phyloP scores from a whole-genome alignment of 2,329 filamentous ascomycete genomes.

The Thelonectria olida region DNA sequence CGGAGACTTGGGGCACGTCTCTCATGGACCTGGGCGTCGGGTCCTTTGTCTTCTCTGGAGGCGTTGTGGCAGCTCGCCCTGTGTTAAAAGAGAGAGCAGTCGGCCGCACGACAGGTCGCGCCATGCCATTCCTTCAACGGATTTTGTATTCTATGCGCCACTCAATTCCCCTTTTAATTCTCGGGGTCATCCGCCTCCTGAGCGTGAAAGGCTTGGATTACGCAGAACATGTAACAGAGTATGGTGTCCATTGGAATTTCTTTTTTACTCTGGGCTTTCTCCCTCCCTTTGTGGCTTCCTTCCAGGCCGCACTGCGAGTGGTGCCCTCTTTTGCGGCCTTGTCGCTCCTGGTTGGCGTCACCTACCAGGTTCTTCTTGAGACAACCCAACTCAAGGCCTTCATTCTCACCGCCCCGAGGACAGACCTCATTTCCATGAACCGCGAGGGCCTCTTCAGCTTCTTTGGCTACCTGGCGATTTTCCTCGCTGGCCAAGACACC shows the following conservation, averaged over 20 bases:
- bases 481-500: slow-evolving; percentile 85
- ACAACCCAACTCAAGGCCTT: slow-evolving; percentile 82
- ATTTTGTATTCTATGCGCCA: slow-evolving; percentile 77
- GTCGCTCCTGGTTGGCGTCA: slow-evolving; percentile 71
- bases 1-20: slow-evolving; percentile 99
- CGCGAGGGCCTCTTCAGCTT: slow-evolving; percentile 97
- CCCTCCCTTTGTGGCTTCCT: slow-evolving; percentile 86
- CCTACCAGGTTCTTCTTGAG: slow-evolving; percentile 81
- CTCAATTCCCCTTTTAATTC: slow-evolving; percentile 80
- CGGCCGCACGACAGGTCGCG: slow-evolving; percentile 58
- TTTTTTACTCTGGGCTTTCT: slow-evolving; percentile 95
- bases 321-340: slow-evolving; percentile 82
- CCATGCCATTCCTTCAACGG: slow-evolving; percentile 62
- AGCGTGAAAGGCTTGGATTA: slow-evolving; percentile 96
- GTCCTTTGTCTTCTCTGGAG: slow-evolving; percentile 95
- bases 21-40: slow-evolving; percentile 98
- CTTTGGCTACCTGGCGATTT: slow-evolving; percentile 92
- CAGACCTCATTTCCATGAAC: slow-evolving; percentile 85
- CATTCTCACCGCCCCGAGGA: slow-evolving; percentile 83
- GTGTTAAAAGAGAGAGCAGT: slow-evolving; percentile 74
- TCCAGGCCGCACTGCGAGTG: slow-evolving; percentile 75
- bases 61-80: slow-evolving; percentile 86
- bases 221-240: slow-evolving; percentile 96
- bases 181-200: slow-evolving; percentile 83
- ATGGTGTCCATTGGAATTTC: slow-evolving; percentile 99